Evolutionary conservation across 352 stramenopile species (phyloP).

Genomic region (Phytopythium boreale): DNA sequence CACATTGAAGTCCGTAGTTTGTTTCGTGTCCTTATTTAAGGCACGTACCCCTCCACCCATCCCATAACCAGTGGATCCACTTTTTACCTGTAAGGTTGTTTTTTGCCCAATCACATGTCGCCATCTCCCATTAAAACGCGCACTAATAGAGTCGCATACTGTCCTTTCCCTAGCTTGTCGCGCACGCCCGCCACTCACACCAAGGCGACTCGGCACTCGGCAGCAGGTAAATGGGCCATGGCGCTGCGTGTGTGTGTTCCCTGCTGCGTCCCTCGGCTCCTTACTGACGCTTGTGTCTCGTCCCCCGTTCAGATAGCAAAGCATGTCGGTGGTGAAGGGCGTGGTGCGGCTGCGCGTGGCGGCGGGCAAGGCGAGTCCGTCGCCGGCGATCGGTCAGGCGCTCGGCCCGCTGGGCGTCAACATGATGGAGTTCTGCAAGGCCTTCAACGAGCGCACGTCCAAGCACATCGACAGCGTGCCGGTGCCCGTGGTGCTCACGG

Average conservation of each 20-base stretch:
- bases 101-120: background rate
- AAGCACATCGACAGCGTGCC: conserved; percentile 91
- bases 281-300: background rate
- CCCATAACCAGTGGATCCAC: background rate
- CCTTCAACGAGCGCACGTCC: conserved; percentile 97
- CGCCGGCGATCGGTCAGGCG: conserved; percentile 86
- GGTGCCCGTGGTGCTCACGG: conserved; percentile 91
- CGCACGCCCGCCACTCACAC: too few relatives aligned
- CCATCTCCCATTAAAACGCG: background rate
- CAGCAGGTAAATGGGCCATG: too few relatives aligned
- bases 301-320: background rate
- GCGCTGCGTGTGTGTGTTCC: too few relatives aligned
- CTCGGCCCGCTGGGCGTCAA: conserved; percentile 98
- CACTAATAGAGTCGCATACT: background rate
- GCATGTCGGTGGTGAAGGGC: conserved; percentile 64
- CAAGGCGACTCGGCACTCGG: too few relatives aligned
- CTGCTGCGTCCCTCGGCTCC: too few relatives aligned
- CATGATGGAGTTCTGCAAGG: conserved; percentile 99
- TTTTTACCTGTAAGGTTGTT: background rate
- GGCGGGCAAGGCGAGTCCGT: conserved; percentile 84
- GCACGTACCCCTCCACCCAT: background rate
- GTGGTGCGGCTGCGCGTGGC: conserved; percentile 83
- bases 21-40: background rate
- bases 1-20: background rate
- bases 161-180: too few relatives aligned